Conservation (phyloP, 139 green algal genomes). For the Yamagishiella unicocca region DNA sequence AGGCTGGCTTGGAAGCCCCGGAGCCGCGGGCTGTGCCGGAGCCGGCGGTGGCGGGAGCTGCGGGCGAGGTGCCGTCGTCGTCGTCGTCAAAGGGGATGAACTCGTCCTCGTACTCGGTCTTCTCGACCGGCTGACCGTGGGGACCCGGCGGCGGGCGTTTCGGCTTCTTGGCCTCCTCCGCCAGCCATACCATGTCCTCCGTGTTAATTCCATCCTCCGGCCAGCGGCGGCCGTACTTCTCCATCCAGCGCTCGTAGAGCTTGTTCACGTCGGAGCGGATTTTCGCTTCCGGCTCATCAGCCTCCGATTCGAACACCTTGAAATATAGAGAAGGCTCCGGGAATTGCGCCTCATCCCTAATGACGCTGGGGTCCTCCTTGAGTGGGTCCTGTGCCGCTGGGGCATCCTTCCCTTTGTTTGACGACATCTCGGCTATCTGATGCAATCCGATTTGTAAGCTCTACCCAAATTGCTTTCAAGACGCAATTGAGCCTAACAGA, state of each 20-base stretch:
- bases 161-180: conserved; percentile 65
- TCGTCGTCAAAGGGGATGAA: conserved; percentile 55
- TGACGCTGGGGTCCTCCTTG: conserved; percentile 30
- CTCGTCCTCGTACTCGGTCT: conserved; percentile 62
- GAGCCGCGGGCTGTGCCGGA: conserved; percentile 15
- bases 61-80: neutral
- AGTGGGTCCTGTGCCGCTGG: conserved; percentile 9
- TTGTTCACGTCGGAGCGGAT: conserved; percentile 67
- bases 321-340: conserved; percentile 69
- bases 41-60: neutral
- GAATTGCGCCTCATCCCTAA: conserved; percentile 46
- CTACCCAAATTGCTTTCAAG: neutral
- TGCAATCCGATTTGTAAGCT: neutral
- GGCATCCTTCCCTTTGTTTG: conserved; percentile 26
- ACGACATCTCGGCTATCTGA: neutral
- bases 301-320: conserved; percentile 69
- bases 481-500: neutral
- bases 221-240: conserved; percentile 71
- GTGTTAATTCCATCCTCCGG: conserved; percentile 74
- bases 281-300: conserved; percentile 69
- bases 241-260: conserved; percentile 70
- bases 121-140: conserved; percentile 34
- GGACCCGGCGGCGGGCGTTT: neutral
- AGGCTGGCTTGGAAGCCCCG: neutral
- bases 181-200: conserved; percentile 74